Percentiles rank a stretch among this genome's conserved stretches.
Evolutionary conservation across 2,329 filamentous ascomycete species (phyloP).

Genomic region (Mycocentrospora acerina): DNA sequence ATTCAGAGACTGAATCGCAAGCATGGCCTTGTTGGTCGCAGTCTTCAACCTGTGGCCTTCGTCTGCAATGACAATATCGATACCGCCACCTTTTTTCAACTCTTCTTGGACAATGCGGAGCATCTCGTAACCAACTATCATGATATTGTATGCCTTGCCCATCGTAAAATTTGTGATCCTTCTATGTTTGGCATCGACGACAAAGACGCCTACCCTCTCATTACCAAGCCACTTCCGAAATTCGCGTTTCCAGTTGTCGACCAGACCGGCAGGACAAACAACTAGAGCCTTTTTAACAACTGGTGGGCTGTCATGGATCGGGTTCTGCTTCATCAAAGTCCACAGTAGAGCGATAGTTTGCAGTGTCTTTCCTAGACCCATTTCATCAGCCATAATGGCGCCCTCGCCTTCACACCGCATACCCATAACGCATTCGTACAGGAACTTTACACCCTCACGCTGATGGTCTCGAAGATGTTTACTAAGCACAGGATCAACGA

Average conservation of each 20-base stretch:
- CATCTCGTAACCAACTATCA: conserved; percentile 75
- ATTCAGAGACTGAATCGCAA: conserved; percentile 65
- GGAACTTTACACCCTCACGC: conserved; percentile 67
- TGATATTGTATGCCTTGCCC: conserved; percentile 67
- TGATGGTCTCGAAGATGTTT: conserved; percentile 68
- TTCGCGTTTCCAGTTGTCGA: conserved; percentile 73
- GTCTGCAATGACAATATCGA: conserved; percentile 72
- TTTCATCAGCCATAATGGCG: conserved; percentile 72
- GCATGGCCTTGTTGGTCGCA: conserved; percentile 67
- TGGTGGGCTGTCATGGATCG: conserved; percentile 59
- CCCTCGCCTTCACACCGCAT: conserved; percentile 67
- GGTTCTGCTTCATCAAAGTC: conserved; percentile 73
- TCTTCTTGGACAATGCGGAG: conserved; percentile 66
- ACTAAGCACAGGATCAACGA: conserved; percentile 66
- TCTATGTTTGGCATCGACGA: conserved; percentile 59
- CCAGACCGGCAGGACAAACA: conserved; percentile 71
- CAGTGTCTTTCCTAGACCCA: conserved; percentile 73
- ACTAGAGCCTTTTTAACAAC: conserved; percentile 71
- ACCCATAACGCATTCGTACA: conserved; percentile 78
- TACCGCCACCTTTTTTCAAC: conserved; percentile 60
- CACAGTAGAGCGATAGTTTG: conserved; percentile 72
- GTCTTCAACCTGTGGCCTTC: conserved; percentile 70
- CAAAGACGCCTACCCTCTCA: conserved; percentile 68
- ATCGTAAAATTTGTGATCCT: conserved; percentile 68
- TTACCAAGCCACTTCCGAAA: conserved; percentile 74